Evolutionary conservation across 1,139 yeast genomes (phyloP).

Genomic region (Saccharomyces hybrid): DNA sequence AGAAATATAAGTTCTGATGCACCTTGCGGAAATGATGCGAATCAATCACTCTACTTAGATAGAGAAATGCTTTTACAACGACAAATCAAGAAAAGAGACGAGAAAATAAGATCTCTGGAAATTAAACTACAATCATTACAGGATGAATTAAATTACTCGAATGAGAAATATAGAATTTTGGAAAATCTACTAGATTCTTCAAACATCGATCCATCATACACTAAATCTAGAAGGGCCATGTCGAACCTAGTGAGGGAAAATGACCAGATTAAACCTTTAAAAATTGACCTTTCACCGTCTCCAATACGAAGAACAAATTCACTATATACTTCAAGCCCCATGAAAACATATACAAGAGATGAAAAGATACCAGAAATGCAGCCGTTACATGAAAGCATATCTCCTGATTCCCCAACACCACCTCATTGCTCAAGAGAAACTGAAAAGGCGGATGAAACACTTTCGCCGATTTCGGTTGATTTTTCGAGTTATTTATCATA

Average conservation of each 20-base stretch:
- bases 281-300: slow-evolving; percentile 27
- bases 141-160: slow-evolving; percentile 44
- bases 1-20: slow-evolving; percentile 12
- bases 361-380: neutral
- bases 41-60: neutral
- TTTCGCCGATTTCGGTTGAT: slow-evolving; percentile 28
- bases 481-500: slow-evolving; percentile 23
- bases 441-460: slow-evolving; percentile 15
- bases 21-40: neutral
- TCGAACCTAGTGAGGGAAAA: slow-evolving; percentile 25
- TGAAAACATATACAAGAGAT: slow-evolving; percentile 8
- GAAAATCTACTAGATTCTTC: slow-evolving; percentile 29
- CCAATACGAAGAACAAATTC: slow-evolving; percentile 28
- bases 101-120: neutral
- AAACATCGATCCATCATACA: slow-evolving; percentile 28
- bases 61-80: slow-evolving; percentile 1
- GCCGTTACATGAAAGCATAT: slow-evolving; percentile 2
- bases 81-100: neutral
- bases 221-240: slow-evolving; percentile 30
- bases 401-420: slow-evolving; percentile 1
- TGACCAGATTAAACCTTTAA: slow-evolving; percentile 12
- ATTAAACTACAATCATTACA: slow-evolving; percentile 49
- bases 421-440: slow-evolving; percentile 9
- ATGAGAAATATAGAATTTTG: slow-evolving; percentile 25
- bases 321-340: slow-evolving; percentile 31